Percentiles rank a stretch among this genome's conserved stretches.
Evolutionary conservation across 148 eudicot genomes (phyloP).

Genomic region (Mesembryanthemum crystallinum): DNA sequence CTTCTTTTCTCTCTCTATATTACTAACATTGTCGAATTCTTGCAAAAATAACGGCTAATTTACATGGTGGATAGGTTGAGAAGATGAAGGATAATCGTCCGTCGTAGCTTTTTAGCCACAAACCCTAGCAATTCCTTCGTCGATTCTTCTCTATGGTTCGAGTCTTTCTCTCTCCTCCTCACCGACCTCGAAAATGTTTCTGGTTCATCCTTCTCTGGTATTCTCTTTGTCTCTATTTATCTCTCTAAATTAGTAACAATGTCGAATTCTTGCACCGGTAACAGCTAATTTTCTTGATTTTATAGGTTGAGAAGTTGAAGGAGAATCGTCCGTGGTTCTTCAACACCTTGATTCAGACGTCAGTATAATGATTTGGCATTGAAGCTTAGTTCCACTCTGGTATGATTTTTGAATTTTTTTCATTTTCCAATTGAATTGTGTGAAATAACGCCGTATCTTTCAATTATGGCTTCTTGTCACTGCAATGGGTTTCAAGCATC

Average conservation of each 20-base stretch:
- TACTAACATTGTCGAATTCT: too few relatives aligned
- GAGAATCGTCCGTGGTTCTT: slow-evolving; percentile 74
- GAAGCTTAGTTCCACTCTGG: slow-evolving; percentile 67
- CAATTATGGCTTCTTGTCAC: not conserved
- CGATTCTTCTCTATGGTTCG: slow-evolving; percentile 91
- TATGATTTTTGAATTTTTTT: slow-evolving; percentile 27
- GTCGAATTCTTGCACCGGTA: not conserved
- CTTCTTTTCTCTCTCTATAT: not conserved
- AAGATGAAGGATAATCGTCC: too few relatives aligned
- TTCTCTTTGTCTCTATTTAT: slow-evolving; percentile 16
- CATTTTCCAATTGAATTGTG: not conserved
- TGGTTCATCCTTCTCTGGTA: slow-evolving; percentile 60
- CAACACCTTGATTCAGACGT: slow-evolving; percentile 55
- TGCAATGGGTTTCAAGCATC: too few relatives aligned
- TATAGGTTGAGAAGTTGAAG: slow-evolving; percentile 64
- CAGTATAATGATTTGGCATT: slow-evolving; percentile 64
- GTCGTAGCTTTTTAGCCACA: slow-evolving; percentile 16
- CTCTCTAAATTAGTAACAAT: too few relatives aligned
- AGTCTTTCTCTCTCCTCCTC: slow-evolving; percentile 64
- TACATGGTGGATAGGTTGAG: too few relatives aligned
- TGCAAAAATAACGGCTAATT: slow-evolving; percentile 29
- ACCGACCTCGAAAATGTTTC: slow-evolving; percentile 68
- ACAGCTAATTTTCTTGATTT: not conserved
- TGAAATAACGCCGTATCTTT: not conserved
- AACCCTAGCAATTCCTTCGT: slow-evolving; percentile 27